A percentile compares a stretch with the other conserved stretches of the same genome.
Evolutionary conservation across 2,329 filamentous ascomycete genomes (phyloP).

Genomic region (Pestalotiopsis sp.): DNA sequence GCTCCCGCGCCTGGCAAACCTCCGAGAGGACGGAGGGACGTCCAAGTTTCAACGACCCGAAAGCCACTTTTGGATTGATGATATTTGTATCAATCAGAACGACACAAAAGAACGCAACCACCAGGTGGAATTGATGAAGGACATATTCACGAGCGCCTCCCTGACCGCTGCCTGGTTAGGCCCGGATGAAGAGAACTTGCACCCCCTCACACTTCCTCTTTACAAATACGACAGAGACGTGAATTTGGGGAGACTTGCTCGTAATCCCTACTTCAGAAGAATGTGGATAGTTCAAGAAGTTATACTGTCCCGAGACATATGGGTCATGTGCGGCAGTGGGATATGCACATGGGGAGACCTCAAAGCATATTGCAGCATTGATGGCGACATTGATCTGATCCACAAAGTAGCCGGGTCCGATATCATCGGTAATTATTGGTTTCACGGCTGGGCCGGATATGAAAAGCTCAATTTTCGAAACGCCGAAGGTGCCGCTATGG

Average conservation of each 20-base stretch:
- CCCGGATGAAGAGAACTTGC: neutral
- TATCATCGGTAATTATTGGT: too few relatives aligned
- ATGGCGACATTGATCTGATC: neutral
- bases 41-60: neutral
- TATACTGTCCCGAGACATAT: neutral
- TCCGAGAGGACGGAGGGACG: fast-evolving
- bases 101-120: neutral
- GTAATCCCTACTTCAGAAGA: neutral
- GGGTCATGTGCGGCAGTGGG: neutral
- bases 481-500: too few relatives aligned
- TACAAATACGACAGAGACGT: too few relatives aligned
- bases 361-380: neutral
- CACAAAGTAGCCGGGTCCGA: too few relatives aligned
- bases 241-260: too few relatives aligned
- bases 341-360: neutral
- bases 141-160: neutral
- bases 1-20: neutral
- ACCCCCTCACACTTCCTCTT: too few relatives aligned
- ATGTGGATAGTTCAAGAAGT: neutral
- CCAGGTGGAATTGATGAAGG: neutral
- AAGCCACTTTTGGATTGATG: neutral
- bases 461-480: too few relatives aligned
- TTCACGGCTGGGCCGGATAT: too few relatives aligned
- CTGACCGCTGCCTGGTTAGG: neutral
- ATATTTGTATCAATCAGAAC: neutral